Base-by-base conservation (phyloP, 2,329 filamentous ascomycete genomes). In the Ilyonectria destructans region DNA sequence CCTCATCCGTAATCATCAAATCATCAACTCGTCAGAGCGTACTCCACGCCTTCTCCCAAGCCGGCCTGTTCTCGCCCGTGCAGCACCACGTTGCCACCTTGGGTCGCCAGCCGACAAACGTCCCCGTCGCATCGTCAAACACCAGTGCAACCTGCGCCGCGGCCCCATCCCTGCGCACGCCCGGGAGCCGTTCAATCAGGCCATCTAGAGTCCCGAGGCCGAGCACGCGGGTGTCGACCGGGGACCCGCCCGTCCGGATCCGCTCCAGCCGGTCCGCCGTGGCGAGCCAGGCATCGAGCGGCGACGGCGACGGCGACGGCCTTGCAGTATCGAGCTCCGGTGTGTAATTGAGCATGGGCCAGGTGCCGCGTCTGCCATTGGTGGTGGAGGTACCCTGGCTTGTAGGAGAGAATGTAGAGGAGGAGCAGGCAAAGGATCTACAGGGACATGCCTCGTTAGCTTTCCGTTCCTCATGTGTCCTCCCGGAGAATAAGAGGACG, bases 51-150 rank as follows among this genome's bases (percentile, higher is more conserved):
- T 55, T 31, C 33, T 48, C 46, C 45, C 45, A 15, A 21, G 59
- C n/a, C 23, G 17, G n/a, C 26, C 43, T 23, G 19, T 23, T 26
- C 37, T 26, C 23, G 6, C 43, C 49, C 6, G n/a, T 15, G 9
- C 43, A 67, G n/a, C 21, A 45, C 67, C 63, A 67, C 9, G 63
- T 62, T 23, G 31, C 43, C 21, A 69, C 67, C 49, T 67, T 67
- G 7, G 59, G 58, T 23, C 67, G 54, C 63, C 63, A 69, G 37
- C 63, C 67, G n/a, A 12, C n/a, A 63, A 56, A 55, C 23, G n/a
- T 37, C 17, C 58, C 62, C 13, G 19, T 63, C 31, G 49, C 48
- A 4, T 55, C 58, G 21, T 69, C 63, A 60, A 63, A 60, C 45
- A 69, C 63, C 31, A 46, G 58, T 29, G 58, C 40, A 33, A 56